These are phyloP conservation scores for Croton setiger DNA, from an alignment of 441 rosid species.

Conservation along the genomic window DNA sequence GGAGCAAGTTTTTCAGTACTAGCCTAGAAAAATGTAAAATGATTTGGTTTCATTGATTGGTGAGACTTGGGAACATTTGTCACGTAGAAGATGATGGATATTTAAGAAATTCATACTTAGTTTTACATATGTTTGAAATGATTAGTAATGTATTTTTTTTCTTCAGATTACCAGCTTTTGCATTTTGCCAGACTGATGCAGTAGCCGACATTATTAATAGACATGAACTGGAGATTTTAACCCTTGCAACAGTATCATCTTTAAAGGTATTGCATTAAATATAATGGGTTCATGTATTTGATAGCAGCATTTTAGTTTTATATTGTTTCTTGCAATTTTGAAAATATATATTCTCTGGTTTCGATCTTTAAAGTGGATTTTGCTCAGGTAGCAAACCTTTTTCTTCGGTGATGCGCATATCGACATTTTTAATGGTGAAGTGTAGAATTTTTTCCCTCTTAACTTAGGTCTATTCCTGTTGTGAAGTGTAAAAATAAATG, in stretches of 20 bases:
- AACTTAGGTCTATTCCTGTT: neutral
- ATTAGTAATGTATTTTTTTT: neutral
- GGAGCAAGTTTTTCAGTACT: neutral
- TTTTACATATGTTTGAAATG: neutral
- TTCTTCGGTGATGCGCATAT: neutral
- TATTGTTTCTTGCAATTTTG: neutral
- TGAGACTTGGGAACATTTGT: neutral
- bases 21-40: neutral
- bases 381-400: neutral
- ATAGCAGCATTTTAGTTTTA: neutral
- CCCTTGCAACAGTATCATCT: conserved; percentile 66
- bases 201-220: conserved; percentile 44
- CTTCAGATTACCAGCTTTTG: conserved; percentile 74
- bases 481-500: neutral
- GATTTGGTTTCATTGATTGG: neutral
- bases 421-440: neutral
- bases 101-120: neutral
- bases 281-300: neutral
- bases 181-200: conserved; percentile 57
- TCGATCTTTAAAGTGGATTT: too few species aligned
- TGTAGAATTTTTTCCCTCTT: neutral
- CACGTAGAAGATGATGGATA: neutral
- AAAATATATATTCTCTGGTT: too few species aligned
- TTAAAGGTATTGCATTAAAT: conserved; percentile 42
- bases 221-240: conserved; percentile 60